These are phyloP conservation scores for Aspergillus ustus DNA, from an alignment of 2,329 filamentous ascomycete genomes.

Conservation along the genomic window DNA sequence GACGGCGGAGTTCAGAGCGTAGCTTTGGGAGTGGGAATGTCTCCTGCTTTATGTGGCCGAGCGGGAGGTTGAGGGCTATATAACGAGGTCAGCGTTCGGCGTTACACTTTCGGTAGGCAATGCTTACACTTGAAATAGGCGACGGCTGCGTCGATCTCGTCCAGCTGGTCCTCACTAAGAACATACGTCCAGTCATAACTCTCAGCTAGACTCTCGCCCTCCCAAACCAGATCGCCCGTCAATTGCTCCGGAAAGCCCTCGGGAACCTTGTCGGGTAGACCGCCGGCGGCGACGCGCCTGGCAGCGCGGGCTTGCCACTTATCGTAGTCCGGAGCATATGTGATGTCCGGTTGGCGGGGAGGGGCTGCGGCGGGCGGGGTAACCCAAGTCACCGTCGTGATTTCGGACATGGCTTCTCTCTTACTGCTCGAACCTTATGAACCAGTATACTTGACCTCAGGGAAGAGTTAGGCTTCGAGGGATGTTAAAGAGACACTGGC, in stretches of 20 bases:
- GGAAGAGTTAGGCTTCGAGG: too few relatives aligned
- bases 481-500: too few relatives aligned
- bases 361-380: neutral
- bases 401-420: neutral
- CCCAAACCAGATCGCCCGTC: slow-evolving; percentile 52
- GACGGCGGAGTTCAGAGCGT: slow-evolving; percentile 34
- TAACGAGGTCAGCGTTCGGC: too few relatives aligned
- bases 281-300: slow-evolving; percentile 35
- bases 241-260: slow-evolving; percentile 41
- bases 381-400: neutral
- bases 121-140: slow-evolving; percentile 47
- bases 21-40: slow-evolving; percentile 51
- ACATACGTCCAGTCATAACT: slow-evolving; percentile 48
- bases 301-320: slow-evolving; percentile 32
- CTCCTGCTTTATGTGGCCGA: slow-evolving; percentile 51
- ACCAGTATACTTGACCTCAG: neutral
- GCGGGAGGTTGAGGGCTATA: slow-evolving; percentile 33
- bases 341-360: neutral
- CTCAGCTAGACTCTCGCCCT: slow-evolving; percentile 44
- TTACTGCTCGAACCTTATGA: neutral
- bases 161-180: slow-evolving; percentile 42
- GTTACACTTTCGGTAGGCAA: too few relatives aligned
- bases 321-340: neutral
- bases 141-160: slow-evolving; percentile 50
- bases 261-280: neutral